Base-by-base conservation (phyloP, 805 yeast species). In the Candida suzukii region DNA sequence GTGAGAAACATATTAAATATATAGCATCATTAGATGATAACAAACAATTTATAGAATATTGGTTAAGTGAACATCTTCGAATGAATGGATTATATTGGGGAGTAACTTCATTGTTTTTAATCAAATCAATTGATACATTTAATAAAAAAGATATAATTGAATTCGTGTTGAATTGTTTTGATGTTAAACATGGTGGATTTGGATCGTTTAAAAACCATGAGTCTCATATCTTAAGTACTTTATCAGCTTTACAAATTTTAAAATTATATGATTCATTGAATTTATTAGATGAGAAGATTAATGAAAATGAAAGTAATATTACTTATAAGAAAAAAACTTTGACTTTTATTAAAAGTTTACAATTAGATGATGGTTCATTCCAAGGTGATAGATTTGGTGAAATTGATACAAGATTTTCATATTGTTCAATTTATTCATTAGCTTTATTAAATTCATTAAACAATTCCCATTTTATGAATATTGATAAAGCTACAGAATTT, bases 21-120 rank as follows among this genome's bases (percentile, higher is more conserved):
- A 70, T 83, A 26, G 64, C 68, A 42, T 60, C 75, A 1, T 61
- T 83, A 34, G 80, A 81, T 49, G 62, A 70, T 37, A 67, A 72
- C 46, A 67, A 73, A 41, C 71, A 78, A 57, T 73, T 82, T 56
- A 66, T 79, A 24, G 88, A 83, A 51, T 90, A 88, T 61, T 88
- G 95, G 93, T 61, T 90, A 39, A 76, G 87, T 11, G 98, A 93
- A 54, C 98, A 93, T 58, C 67, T 93, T 38, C 71, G 97, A 26
- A 62, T 93, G 70, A 88, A 86, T 53, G 99, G 98, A 1, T 71
- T 93, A 0, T 93, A 93, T 58, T 93, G 99, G 99, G 98, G 97
- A 0, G 66, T 87, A 3, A 82, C 84, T 16, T 88, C 96, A 0
- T 60, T 90, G 26, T 74, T 74, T 38, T 61, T 83, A 2, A 56